Evolutionary conservation across 441 rosid genomes (phyloP), one percentile per base, ranked within the genome.

Genomic region (Adansonia grandidieri): DNA sequence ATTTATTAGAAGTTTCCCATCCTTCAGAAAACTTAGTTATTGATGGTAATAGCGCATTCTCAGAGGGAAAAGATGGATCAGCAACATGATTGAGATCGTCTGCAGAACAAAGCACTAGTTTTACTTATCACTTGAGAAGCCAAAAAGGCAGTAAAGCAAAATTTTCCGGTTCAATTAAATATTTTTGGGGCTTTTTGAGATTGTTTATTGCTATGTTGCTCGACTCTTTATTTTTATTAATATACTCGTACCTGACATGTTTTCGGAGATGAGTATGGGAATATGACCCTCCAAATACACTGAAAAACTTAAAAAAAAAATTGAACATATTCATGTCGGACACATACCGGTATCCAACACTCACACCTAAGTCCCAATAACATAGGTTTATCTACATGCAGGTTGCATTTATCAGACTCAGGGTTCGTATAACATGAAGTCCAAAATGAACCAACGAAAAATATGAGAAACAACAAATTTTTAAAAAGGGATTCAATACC

Each of bases 1-100:
- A 86, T 80, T 88, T 89, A 65, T 79, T 82, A 58, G 89, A 91
- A 77, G 83, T 84, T 71, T 89, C 84, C 91, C 94, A 93, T 65
- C 86, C 90, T 45, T 75, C 60, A 1, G 60, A 11, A 65, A 73
- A 65, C 51, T 66, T 79, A 45, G 77, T 83, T 78, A 68, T 51
- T 71, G 83, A 70, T 19, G 84, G 75, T 58, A 81, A 42, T 37
- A 74, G 81, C 20, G 64, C 48, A 85, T 87, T 84, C 78, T 77
- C 85, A 75, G 64, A 83, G 78, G 73, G 82, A 50, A 77, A 37
- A 78, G 84, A 78, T 73, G 24, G 47, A 73, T 77, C 81, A 67
- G 75, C 69, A 70, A 72, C 61, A 66, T 48, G 60, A 65, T 58
- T 68, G 50, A 2, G 73, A 77, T 79, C 78, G 61, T 73, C 89